Evolutionary conservation across 2,329 filamentous ascomycete species (phyloP).

Genomic region (Aspergillus amoenus): DNA sequence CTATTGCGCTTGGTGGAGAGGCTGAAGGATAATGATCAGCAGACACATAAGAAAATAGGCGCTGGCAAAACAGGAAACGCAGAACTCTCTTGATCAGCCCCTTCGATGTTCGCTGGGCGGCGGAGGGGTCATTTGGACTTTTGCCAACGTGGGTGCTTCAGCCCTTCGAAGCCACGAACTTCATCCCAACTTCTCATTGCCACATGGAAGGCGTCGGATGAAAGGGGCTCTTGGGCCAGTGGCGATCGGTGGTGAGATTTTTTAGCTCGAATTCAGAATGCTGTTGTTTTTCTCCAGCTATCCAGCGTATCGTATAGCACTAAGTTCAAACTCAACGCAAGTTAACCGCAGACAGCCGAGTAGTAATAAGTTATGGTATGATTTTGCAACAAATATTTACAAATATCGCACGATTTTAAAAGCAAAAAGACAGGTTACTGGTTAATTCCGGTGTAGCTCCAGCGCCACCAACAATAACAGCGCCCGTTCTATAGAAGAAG

Average conservation of each 20-base stretch:
- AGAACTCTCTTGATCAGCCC: not conserved
- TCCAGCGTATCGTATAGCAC: no score
- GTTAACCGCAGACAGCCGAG: not conserved
- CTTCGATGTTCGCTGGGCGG: not conserved
- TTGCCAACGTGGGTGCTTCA: not conserved
- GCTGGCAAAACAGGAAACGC: not conserved
- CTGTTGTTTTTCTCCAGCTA: not conserved
- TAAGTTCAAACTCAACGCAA: not conserved
- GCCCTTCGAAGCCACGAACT: not conserved
- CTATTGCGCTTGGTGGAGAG: not conserved
- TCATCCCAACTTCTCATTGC: not conserved
- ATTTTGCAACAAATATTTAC: not conserved
- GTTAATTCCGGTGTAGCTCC: not conserved
- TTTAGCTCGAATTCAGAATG: not conserved
- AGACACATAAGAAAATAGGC: slow-evolving; percentile 1
- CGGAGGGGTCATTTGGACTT: not conserved
- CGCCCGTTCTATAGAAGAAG: no score
- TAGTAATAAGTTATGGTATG: not conserved
- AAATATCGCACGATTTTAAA: not conserved
- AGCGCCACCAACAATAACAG: not conserved
- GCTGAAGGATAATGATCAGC: not conserved
- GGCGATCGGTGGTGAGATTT: not conserved
- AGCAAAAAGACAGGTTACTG: not conserved
- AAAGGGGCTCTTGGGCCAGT: not conserved
- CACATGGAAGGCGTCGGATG: not conserved